phyloP scores from a whole-genome alignment of 2,329 filamentous ascomycete species.

The Cladosporium phlei region DNA sequence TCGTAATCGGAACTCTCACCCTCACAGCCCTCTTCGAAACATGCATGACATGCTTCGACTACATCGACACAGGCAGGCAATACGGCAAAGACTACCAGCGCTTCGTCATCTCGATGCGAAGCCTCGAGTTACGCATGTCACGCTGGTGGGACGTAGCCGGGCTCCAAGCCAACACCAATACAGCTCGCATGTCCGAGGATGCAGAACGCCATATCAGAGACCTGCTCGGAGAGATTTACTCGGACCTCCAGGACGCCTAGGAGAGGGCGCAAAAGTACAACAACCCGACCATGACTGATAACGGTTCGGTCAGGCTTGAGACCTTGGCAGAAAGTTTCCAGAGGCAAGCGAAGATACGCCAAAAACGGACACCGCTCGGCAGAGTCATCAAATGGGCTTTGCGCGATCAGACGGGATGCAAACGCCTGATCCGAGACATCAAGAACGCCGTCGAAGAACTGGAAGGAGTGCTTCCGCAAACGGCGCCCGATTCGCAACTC shows the following conservation, averaged over 20 bases:
- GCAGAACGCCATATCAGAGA: neutral
- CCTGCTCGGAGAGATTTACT: neutral
- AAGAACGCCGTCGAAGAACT: neutral
- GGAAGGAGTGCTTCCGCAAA: neutral
- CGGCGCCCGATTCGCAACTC: neutral
- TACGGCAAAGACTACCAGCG: neutral
- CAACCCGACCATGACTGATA: neutral
- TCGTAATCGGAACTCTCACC: neutral
- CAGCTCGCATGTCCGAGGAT: neutral
- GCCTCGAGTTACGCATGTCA: neutral
- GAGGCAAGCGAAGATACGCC: neutral
- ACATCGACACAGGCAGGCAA: neutral
- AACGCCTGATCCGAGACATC: neutral
- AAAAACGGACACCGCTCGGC: neutral
- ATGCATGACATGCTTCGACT: neutral
- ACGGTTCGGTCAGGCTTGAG: neutral
- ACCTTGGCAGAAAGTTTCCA: neutral
- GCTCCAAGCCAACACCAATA: too few relatives aligned
- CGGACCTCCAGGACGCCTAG: neutral
- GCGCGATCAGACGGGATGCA: neutral
- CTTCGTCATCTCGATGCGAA: neutral
- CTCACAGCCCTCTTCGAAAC: neutral
- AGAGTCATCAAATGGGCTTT: neutral
- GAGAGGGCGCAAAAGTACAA: neutral
- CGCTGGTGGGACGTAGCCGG: neutral